Evolutionary conservation across 768 basidiomycete species (phyloP), one percentile per base, ranked within the genome.

Genomic region (Naematelia aurantialba): DNA sequence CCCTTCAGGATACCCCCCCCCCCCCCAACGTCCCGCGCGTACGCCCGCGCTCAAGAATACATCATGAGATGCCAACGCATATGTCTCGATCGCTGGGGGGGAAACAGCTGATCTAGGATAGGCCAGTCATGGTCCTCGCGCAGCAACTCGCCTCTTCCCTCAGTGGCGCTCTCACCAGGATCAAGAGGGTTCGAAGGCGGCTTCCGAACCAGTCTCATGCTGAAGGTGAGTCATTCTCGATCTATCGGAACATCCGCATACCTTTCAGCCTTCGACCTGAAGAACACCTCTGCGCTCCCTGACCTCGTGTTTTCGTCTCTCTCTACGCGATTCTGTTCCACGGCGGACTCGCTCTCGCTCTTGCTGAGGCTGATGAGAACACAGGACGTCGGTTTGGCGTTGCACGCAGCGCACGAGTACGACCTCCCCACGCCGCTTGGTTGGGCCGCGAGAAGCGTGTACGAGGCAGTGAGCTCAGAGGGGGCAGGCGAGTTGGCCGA

Each of bases 381-480:
- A 8, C 45, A 73, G 72, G 72, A 73, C 31, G 67, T 70, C 50
- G 67, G 69, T 1, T 59, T 73, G 5, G 72, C 69, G 1, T 56
- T 73, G 4, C 62, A 65, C 34, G 67, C 72, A 12, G 72, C 69
- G n/a, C 62, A 68, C 29, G 57, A 45, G 21, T 44, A 65, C 42
- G 65, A 67, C 53, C 62, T 73, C 1, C 72, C 72, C 1, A 67
- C 64, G 42, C 72, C 72, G 8, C 53, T 73, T 49, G 62, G 64
- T 22, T 73, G 72, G 72, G 72, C 72, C 1, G 69, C 72, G 4
- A 67, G 64, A 52, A 69, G 67, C 47, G 67, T 73, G 4, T 73
- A 73, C 45, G 62, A 70, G 5, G 59, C 66, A 39, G 72, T 73
- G 8, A 70, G 72, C 27, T 26, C 50, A 3, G 69, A 70, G 22